Base-by-base conservation (phyloP, 2,329 filamentous ascomycete genomes). In the Pestalotiopsis fici region DNA sequence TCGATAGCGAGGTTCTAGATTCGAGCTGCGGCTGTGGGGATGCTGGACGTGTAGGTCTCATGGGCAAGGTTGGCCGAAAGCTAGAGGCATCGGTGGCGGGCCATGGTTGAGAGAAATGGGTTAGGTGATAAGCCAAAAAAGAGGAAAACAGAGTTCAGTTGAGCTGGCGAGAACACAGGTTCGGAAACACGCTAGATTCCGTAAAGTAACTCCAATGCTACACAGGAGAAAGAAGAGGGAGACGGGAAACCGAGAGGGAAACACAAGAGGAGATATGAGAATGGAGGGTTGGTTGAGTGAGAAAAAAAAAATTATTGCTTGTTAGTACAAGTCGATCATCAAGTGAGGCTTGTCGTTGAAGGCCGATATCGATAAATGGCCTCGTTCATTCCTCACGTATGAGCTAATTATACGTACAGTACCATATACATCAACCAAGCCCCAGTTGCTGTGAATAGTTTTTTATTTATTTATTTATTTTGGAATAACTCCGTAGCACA, bases 1-100 rank as follows among this genome's bases (percentile, higher is more conserved):
- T 37, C 57, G 31, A 60, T 31, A 60, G 59, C 35, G 59, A 62
- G 59, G 37, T 62, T 50, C 59, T 62, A 62, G 59, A 62, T 62
- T 50, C 59, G 31, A 62, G 59, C 59, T 62, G n/a, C 21, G 15
- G 31, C 21, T 62, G 59, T 62, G 59, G 59, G 59, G 59, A 23
- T 62, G 55, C 28, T 31, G 59, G 59, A 21, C 59, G 35, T 27
- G 37, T 18, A 50, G 43, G n/a, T 31, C 35, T 43, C 18, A 62
- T 62, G 59, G 37, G 31, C 59, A 47, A 25, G 43, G 43, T n/a
- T 18, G 39, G 39, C 35, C 59, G 31, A 50, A 23, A 23, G 37
- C 59, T 43, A 62, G 9, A 35, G 57, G 37, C 25, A 47, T 31
- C 59, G 59, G 59, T 62, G 59, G 59, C 59, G 59, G 59, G 31